Evolutionary conservation across 2,329 filamentous ascomycete genomes (phyloP).

Genomic region (Epichloe sp.): DNA sequence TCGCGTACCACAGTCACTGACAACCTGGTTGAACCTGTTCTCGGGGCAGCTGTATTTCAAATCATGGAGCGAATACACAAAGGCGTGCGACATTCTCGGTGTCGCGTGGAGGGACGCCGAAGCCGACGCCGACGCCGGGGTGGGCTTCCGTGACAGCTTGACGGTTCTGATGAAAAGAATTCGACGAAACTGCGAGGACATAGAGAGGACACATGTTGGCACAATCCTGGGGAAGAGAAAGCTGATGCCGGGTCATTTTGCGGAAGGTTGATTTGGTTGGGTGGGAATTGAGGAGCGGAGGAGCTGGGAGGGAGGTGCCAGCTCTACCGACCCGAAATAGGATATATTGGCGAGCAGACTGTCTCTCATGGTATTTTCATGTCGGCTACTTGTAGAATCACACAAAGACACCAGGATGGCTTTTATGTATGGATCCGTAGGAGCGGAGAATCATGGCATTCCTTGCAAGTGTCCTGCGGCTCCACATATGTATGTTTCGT

Average conservation of each 20-base stretch:
- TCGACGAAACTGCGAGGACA: constrained; percentile 19
- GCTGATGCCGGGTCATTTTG: constrained; percentile 1
- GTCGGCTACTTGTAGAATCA: too few relatives aligned
- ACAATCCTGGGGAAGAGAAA: constrained; percentile 17
- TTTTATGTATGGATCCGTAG: too few relatives aligned
- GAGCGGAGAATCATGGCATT: too few relatives aligned
- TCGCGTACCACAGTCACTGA: not conserved
- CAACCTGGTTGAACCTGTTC: constrained; percentile 46
- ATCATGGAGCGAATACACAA: constrained; percentile 38
- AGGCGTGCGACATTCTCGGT: constrained; percentile 38
- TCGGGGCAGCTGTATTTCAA: constrained; percentile 53
- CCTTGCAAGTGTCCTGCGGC: too few relatives aligned
- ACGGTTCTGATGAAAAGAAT: constrained; percentile 17
- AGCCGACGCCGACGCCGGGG: not conserved
- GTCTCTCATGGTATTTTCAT: too few relatives aligned
- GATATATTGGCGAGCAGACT: not conserved
- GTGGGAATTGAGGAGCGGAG: not conserved
- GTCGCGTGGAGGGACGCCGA: constrained; percentile 23
- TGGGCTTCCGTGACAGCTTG: constrained; percentile 13
- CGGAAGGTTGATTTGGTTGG: not conserved
- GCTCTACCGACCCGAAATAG: not conserved
- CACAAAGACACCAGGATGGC: too few relatives aligned
- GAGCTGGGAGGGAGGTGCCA: not conserved
- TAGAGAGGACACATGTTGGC: constrained; percentile 25
- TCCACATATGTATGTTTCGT: too few relatives aligned